Evolutionary conservation across 352 stramenopile genomes (phyloP).

Genomic region (Pythium chondricola): DNA sequence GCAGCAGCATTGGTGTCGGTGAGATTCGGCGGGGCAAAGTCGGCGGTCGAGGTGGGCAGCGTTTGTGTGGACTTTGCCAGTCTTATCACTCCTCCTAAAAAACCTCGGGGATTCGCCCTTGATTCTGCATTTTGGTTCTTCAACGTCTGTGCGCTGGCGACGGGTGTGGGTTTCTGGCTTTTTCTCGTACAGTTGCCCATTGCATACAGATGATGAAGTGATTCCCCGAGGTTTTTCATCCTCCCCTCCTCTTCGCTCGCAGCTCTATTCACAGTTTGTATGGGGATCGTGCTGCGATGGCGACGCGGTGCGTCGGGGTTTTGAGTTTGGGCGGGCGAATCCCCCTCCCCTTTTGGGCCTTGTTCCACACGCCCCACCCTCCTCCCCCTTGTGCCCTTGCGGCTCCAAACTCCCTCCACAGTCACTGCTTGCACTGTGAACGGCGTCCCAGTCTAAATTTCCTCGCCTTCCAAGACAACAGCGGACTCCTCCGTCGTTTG

Average conservation of each 20-base stretch:
- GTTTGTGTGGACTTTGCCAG: constrained; percentile 14
- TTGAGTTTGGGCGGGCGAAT: constrained; percentile 22
- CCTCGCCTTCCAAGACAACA: constrained; percentile 42
- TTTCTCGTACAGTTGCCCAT: constrained; percentile 24
- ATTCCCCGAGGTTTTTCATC: constrained; percentile 24
- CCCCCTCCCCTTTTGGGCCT: constrained; percentile 8
- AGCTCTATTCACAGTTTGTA: constrained; percentile 20
- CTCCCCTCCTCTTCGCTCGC: not conserved
- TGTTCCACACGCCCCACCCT: not conserved
- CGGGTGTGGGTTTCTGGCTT: constrained; percentile 25
- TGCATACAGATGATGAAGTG: constrained; percentile 10
- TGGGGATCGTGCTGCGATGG: constrained; percentile 2
- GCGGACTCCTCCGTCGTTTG: constrained; percentile 16
- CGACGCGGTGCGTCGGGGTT: constrained; percentile 16
- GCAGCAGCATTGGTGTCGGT: too few species aligned
- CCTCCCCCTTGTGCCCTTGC: constrained; percentile 3
- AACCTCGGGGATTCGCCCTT: constrained; percentile 31
- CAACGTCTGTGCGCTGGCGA: constrained; percentile 23
- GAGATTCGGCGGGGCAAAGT: too few species aligned
- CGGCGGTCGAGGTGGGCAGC: too few species aligned
- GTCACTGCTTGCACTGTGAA: constrained; percentile 21
- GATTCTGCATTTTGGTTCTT: constrained; percentile 31
- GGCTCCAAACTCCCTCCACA: constrained; percentile 10
- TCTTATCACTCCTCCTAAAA: constrained; percentile 29
- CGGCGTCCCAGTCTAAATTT: constrained; percentile 60